A percentile compares a stretch with the other conserved stretches of the same genome.
Evolutionary conservation across 306 rosid species (phyloP).

Genomic region (Vicia sativa): DNA sequence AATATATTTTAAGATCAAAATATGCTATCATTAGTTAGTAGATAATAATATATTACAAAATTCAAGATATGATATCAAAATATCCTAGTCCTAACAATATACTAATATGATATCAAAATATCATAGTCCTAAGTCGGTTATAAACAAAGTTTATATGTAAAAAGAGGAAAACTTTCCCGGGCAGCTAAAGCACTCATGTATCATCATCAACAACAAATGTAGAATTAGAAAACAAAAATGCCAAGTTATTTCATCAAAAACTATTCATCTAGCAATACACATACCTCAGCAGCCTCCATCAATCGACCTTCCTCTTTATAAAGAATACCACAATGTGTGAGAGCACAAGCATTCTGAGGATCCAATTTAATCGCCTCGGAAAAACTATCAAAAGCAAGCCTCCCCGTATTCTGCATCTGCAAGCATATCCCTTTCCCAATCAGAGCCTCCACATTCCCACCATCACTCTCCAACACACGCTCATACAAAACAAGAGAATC

Average conservation of each 20-base stretch:
- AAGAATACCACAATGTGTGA: conserved; percentile 86
- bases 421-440: conserved; percentile 97
- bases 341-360: conserved; percentile 85
- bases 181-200: not conserved
- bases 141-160: too few relatives aligned
- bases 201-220: conserved; percentile 9
- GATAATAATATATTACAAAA: not conserved
- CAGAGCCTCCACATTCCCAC: conserved; percentile 75
- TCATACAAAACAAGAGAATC: conserved; percentile 86
- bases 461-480: conserved; percentile 65
- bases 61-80: too few relatives aligned
- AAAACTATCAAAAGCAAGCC: conserved; percentile 84
- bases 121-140: too few relatives aligned
- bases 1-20: not conserved
- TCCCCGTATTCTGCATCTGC: conserved; percentile 92
- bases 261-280: conserved; percentile 33
- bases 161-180: not conserved
- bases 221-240: not conserved
- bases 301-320: conserved; percentile 95
- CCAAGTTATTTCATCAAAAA: not conserved
- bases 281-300: conserved; percentile 96
- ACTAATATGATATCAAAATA: too few relatives aligned
- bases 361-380: conserved; percentile 78
- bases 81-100: not conserved
- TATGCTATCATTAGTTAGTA: not conserved